Base-by-base conservation (phyloP, 169 alveolate species). In the Eimeria praecox region DNA sequence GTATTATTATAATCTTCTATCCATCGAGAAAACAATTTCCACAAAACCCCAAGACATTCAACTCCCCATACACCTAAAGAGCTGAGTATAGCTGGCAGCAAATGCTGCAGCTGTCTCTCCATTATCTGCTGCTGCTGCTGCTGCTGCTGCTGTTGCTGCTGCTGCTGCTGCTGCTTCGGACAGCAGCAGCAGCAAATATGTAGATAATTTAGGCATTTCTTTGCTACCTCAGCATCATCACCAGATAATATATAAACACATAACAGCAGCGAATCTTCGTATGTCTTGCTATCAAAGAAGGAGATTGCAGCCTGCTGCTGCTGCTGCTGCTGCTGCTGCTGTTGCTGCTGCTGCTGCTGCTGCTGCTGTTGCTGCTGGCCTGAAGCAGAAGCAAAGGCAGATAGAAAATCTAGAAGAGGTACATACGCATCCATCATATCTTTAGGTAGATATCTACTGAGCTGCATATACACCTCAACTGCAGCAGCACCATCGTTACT, bases 1-100 rank as follows among this genome's bases (percentile, higher is more conserved):
- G 83, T 78, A 44, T 8, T 38, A 73, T 90, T 59, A 62, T 71
- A 73, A 33, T 73, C 22, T 64, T 69, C 89, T 6, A 59, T 66
- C 95, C 95, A 90, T 27, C 33, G 78, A 10, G 95, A 88, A 73
- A 90, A 90, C 22, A 78, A 71, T 89, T 90, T 90, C 95, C 95
- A 90, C 3, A 90, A 78, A 27, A 90, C 95, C 1, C 89, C 83
- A 38, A 90, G 62, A n/a, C 69, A 71, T 46, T 90, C 95, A n/a
- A 73, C 38, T 27, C 95, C 95, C 95, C 95, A 90, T 62, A 54
- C 62, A n/a, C 83, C 88, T 44, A 90, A 42, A 40, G 83, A 40
- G 49, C 85, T 73, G 30, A 90, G 78, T 12, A 71, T 27, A 18
- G 95, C 95, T 27, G 89, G 77, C 69, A 90, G 69, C 56, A 90